phyloP scores from a whole-genome alignment of 2,329 filamentous ascomycete genomes.

The Botrytis deweyae region DNA sequence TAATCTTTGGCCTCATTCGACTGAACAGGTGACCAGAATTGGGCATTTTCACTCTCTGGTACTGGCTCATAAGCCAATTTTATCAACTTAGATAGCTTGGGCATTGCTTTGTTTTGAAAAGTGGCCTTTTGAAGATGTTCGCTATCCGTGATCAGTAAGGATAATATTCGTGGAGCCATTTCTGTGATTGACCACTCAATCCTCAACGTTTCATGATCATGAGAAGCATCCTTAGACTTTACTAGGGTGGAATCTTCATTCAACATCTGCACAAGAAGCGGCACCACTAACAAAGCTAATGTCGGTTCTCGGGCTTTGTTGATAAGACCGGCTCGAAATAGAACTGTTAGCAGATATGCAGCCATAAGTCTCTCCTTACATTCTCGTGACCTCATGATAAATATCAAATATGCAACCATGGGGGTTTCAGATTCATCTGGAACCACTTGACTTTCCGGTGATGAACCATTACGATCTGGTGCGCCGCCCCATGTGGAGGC shows the following conservation, averaged over 20 bases:
- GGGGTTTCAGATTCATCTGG: slow-evolving; percentile 66
- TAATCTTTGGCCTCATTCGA: slow-evolving; percentile 24
- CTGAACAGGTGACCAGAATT: slow-evolving; percentile 53
- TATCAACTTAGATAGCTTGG: slow-evolving; percentile 60
- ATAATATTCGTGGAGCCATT: slow-evolving; percentile 71
- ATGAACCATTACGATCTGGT: neutral
- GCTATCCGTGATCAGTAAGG: slow-evolving; percentile 75
- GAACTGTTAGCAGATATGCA: slow-evolving; percentile 64
- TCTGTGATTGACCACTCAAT: slow-evolving; percentile 59
- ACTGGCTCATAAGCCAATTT: slow-evolving; percentile 65
- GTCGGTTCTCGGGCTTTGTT: slow-evolving; percentile 62
- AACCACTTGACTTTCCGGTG: slow-evolving; percentile 40
- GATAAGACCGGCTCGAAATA: slow-evolving; percentile 68
- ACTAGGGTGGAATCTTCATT: slow-evolving; percentile 48
- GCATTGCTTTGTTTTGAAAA: slow-evolving; percentile 66
- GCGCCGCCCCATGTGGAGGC: slow-evolving; percentile 6
- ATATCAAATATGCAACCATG: slow-evolving; percentile 71
- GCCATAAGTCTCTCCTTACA: slow-evolving; percentile 66
- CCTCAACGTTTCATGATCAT: slow-evolving; percentile 40
- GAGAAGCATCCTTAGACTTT: slow-evolving; percentile 43
- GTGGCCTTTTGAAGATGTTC: slow-evolving; percentile 79
- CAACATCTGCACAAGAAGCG: slow-evolving; percentile 66
- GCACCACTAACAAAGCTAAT: slow-evolving; percentile 67
- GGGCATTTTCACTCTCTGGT: slow-evolving; percentile 45
- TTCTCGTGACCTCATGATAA: slow-evolving; percentile 56